These are phyloP conservation scores for Cicer arietinum DNA, from an alignment of 306 rosid genomes.

Conservation along the genomic window DNA sequence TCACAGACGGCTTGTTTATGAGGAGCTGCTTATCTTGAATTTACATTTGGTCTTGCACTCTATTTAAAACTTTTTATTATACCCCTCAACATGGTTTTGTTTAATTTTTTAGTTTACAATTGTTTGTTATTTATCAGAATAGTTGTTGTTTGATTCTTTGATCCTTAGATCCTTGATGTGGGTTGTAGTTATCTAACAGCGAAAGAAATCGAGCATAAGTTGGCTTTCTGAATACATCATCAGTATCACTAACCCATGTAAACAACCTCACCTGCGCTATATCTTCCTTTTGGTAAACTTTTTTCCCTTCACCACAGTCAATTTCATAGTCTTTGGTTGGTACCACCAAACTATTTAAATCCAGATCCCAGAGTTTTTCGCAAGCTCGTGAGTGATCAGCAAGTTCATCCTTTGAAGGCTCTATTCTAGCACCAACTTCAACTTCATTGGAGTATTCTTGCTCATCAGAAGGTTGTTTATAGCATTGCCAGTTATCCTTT, in stretches of 20 bases:
- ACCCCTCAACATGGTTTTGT: too few relatives aligned
- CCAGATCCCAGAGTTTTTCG: slow-evolving; percentile 86
- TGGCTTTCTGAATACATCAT: slow-evolving; percentile 73
- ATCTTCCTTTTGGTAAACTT: slow-evolving; percentile 69
- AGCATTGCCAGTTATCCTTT: slow-evolving; percentile 71
- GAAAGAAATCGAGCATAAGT: slow-evolving; percentile 87
- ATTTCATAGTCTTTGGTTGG: slow-evolving; percentile 91
- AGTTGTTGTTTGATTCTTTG: too few relatives aligned
- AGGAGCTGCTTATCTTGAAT: slow-evolving; percentile 25
- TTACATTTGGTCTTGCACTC: slow-evolving; percentile 17
- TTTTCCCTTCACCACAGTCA: slow-evolving; percentile 95
- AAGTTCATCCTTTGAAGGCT: slow-evolving; percentile 81
- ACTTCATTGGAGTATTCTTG: slow-evolving; percentile 81
- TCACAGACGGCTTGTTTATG: slow-evolving; percentile 62
- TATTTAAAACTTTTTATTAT: not conserved
- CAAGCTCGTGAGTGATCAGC: slow-evolving; percentile 78
- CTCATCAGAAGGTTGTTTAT: slow-evolving; percentile 68
- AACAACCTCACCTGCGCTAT: slow-evolving; percentile 80
- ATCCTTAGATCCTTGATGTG: slow-evolving; percentile 75
- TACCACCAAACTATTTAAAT: slow-evolving; percentile 69
- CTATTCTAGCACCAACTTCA: slow-evolving; percentile 52
- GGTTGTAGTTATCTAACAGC: slow-evolving; percentile 90
- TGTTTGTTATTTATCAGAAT: too few relatives aligned
- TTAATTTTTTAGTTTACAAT: too few relatives aligned
- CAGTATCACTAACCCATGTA: slow-evolving; percentile 57